Evolutionary conservation across 2,329 filamentous ascomycete species (phyloP).

Genomic region (Raffaelea ambrosiae): DNA sequence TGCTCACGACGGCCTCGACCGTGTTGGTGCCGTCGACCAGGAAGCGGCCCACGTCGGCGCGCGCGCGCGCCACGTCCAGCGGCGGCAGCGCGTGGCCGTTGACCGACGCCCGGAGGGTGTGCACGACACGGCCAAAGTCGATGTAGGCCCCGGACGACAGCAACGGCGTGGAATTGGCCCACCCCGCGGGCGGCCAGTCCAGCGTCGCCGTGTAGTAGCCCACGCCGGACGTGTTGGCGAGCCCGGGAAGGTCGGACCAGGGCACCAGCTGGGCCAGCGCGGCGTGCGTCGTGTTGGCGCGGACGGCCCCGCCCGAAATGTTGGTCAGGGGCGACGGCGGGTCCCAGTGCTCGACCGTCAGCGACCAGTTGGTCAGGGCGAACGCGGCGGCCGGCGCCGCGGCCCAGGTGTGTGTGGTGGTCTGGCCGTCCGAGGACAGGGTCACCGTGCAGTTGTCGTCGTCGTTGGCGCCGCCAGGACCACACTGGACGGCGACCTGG

Average conservation of each 20-base stretch:
- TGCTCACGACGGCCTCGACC: conserved; percentile 2
- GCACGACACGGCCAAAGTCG: conserved; percentile 6
- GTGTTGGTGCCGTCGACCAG: conserved; percentile 4
- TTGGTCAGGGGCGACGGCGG: neutral
- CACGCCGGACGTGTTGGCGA: conserved; percentile 4
- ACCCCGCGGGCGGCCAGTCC: neutral
- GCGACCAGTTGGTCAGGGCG: conserved; percentile 4
- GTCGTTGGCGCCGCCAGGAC: too few relatives aligned
- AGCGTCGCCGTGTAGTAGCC: conserved; percentile 6
- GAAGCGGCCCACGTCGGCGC: conserved; percentile 2
- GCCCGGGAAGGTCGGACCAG: conserved; percentile 2
- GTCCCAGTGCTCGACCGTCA: conserved; percentile 9
- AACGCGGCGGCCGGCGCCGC: neutral
- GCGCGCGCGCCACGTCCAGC: conserved; percentile 2
- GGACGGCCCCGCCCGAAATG: neutral
- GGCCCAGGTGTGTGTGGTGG: too few relatives aligned
- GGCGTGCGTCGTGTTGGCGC: conserved; percentile 5
- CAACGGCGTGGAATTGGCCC: neutral
- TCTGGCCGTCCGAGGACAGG: neutral
- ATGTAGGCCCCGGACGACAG: conserved; percentile 2
- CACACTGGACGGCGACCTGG: neutral
- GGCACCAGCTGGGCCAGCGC: neutral
- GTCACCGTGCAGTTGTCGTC: neutral
- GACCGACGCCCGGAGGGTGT: conserved; percentile 4
- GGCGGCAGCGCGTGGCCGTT: conserved; percentile 6